These are phyloP conservation scores for Phytophthora agathidicida DNA, from an alignment of 352 stramenopile genomes.

Conservation along the genomic window DNA sequence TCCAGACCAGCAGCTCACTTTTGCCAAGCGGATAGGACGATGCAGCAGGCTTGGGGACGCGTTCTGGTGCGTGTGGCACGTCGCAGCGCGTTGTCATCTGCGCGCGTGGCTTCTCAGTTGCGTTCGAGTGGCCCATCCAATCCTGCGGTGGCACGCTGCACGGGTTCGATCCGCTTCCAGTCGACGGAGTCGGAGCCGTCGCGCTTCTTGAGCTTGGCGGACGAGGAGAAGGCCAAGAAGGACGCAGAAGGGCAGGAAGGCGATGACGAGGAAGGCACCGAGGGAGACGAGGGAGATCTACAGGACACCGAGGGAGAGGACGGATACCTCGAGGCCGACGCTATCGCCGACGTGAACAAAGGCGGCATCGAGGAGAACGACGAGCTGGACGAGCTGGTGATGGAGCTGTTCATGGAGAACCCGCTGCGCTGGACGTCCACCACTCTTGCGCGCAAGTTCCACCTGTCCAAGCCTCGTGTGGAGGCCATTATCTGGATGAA, in stretches of 20 bases:
- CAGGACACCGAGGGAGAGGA: constrained; percentile 58
- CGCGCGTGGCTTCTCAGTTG: constrained; percentile 1
- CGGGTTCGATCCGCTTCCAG: constrained; percentile 25
- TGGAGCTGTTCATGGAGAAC: constrained; percentile 87
- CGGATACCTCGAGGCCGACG: constrained; percentile 67
- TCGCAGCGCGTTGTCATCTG: constrained; percentile 8
- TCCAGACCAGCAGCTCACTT: constrained; percentile 18
- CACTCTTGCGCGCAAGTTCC: constrained; percentile 82
- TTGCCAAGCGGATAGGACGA: constrained; percentile 22
- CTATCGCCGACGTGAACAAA: constrained; percentile 69
- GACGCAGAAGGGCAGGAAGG: constrained; percentile 23
- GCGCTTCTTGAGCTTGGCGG: constrained; percentile 76
- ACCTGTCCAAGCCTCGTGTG: constrained; percentile 74
- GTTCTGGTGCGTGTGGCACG: constrained; percentile 22
- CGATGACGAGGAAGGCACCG: constrained; percentile 23
- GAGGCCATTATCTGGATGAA: constrained; percentile 86
- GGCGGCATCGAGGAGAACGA: constrained; percentile 76
- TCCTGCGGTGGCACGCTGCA: not conserved
- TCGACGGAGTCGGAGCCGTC: constrained; percentile 46
- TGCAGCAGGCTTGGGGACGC: constrained; percentile 28
- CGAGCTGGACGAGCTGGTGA: constrained; percentile 74
- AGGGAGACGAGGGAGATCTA: constrained; percentile 29
- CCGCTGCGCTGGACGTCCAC: constrained; percentile 85
- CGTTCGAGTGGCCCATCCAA: constrained; percentile 1
- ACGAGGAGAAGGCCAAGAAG: constrained; percentile 59